Conservation (phyloP, 2,329 filamentous ascomycete genomes). For the Hymenoscyphus linearis region DNA sequence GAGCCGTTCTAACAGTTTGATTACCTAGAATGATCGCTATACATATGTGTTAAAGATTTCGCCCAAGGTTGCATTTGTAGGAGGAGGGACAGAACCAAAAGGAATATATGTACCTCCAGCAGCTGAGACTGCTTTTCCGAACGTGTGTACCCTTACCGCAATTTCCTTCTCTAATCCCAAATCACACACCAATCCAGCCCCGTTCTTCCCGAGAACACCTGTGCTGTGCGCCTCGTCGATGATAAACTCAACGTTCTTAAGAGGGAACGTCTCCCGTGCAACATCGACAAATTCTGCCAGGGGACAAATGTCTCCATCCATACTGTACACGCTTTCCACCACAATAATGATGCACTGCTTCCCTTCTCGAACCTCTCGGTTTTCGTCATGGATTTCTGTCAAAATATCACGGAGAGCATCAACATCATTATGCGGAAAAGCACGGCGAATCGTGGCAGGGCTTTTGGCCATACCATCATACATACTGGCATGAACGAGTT, state of each 20-base stretch:
- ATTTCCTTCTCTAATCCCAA: constrained; percentile 45
- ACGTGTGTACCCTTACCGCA: constrained; percentile 45
- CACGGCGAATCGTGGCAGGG: constrained; percentile 39
- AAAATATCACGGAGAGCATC: constrained; percentile 13
- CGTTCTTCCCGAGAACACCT: constrained; percentile 42
- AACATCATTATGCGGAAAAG: constrained; percentile 43
- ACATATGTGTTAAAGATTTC: not conserved
- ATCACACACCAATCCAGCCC: constrained; percentile 41
- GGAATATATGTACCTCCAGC: constrained; percentile 29
- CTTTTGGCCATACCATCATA: constrained; percentile 59
- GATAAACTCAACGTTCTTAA: constrained; percentile 41
- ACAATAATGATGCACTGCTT: constrained; percentile 32
- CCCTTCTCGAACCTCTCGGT: constrained; percentile 30
- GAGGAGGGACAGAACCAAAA: not conserved
- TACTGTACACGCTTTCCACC: constrained; percentile 39
- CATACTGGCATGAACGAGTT: constrained; percentile 58
- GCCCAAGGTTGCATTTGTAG: not conserved
- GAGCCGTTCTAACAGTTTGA: not conserved
- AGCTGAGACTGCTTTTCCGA: constrained; percentile 43
- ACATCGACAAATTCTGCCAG: constrained; percentile 34
- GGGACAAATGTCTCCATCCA: constrained; percentile 39
- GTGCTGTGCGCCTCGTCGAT: constrained; percentile 50
- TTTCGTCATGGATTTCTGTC: constrained; percentile 6
- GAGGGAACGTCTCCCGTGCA: constrained; percentile 31
- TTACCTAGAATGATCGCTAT: constrained; percentile 1